Evolutionary conservation across 352 stramenopile genomes (phyloP).

Genomic region (Hyaloperonospora arabidopsidis): DNA sequence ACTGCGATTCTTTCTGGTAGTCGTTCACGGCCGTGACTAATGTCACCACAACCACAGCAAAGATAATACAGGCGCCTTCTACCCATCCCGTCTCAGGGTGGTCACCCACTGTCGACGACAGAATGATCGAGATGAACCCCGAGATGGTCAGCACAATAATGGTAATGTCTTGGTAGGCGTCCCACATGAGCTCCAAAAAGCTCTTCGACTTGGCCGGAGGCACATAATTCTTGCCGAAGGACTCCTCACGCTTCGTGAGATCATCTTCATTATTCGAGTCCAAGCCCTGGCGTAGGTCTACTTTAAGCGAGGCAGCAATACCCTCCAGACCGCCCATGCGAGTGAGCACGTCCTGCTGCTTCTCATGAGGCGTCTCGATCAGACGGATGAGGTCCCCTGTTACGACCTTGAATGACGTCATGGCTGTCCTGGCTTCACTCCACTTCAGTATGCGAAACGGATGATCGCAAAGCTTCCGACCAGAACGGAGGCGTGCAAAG

Average conservation of each 20-base stretch:
- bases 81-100: slow-evolving; percentile 69
- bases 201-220: slow-evolving; percentile 39
- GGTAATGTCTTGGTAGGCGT: slow-evolving; percentile 86
- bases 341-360: slow-evolving; percentile 33
- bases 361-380: slow-evolving; percentile 56
- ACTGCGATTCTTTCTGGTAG: slow-evolving; percentile 88
- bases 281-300: slow-evolving; percentile 41
- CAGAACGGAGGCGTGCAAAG: slow-evolving; percentile 3
- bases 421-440: slow-evolving; percentile 7
- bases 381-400: slow-evolving; percentile 56
- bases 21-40: slow-evolving; percentile 85
- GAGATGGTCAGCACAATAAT: slow-evolving; percentile 85
- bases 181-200: slow-evolving; percentile 80
- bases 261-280: slow-evolving; percentile 35
- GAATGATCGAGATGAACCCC: slow-evolving; percentile 72
- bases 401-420: slow-evolving; percentile 39
- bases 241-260: slow-evolving; percentile 32
- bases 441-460: slow-evolving; percentile 3
- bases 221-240: slow-evolving; percentile 63
- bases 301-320: slow-evolving; percentile 36
- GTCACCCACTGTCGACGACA: slow-evolving; percentile 48
- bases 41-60: slow-evolving; percentile 84
- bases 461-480: slow-evolving; percentile 1
- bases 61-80: slow-evolving; percentile 84
- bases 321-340: slow-evolving; percentile 42